These are phyloP conservation scores for Leccinum rimulosum DNA, from an alignment of 768 basidiomycete genomes.

Conservation along the genomic window DNA sequence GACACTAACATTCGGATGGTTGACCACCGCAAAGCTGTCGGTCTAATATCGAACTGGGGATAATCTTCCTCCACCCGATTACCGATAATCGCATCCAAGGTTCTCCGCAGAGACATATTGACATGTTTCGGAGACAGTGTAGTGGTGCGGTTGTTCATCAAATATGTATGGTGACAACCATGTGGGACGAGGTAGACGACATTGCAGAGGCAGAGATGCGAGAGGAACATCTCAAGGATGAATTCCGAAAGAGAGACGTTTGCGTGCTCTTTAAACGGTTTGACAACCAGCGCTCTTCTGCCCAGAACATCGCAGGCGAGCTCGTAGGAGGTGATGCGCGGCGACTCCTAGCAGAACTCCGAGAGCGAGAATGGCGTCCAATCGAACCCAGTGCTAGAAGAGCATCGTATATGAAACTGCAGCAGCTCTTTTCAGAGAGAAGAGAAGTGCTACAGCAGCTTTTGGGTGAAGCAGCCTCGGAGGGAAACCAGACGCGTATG, in stretches of 20 bases:
- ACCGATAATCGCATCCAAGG: slow-evolving; percentile 8
- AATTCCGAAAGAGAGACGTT: neutral
- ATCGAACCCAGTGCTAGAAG: neutral
- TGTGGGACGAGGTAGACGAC: slow-evolving; percentile 9
- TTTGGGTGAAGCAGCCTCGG: neutral
- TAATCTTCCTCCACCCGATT: slow-evolving; percentile 9
- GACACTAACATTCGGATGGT: neutral
- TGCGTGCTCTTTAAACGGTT: slow-evolving; percentile 2
- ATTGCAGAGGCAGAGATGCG: neutral
- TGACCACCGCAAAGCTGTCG: neutral
- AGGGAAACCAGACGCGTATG: neutral
- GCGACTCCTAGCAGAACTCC: slow-evolving; percentile 2
- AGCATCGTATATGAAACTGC: neutral
- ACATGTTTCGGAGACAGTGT: slow-evolving; percentile 2
- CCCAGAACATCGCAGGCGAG: neutral
- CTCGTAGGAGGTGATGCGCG: neutral
- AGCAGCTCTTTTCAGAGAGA: slow-evolving; percentile 1
- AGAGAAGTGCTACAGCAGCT: neutral
- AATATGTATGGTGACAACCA: slow-evolving; percentile 8
- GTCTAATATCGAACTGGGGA: neutral
- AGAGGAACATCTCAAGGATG: neutral
- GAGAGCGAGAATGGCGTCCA: neutral
- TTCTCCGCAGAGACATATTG: neutral
- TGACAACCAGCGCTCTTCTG: slow-evolving; percentile 3
- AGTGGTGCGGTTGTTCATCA: neutral